Conservation (phyloP, 1,284 basidiomycete species). For the Leucoagaricus sp. region DNA sequence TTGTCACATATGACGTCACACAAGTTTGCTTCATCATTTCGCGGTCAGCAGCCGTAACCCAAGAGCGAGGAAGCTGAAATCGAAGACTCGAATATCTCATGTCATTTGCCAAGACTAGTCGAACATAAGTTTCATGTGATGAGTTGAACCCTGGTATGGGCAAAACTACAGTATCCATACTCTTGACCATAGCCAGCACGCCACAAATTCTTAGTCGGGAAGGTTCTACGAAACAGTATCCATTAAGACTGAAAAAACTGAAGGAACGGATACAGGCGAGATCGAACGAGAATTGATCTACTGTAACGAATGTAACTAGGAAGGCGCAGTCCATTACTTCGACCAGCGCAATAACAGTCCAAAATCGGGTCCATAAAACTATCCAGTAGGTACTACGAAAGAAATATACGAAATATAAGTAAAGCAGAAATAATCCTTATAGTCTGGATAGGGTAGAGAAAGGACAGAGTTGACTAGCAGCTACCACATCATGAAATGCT, state of each 20-base stretch:
- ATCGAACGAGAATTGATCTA: background rate
- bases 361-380: constrained; percentile 8
- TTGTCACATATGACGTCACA: background rate
- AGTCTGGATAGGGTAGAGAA: constrained; percentile 4
- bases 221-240: background rate
- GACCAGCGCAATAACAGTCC: constrained; percentile 4
- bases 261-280: constrained; percentile 6
- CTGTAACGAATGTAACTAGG: background rate
- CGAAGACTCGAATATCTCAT: background rate
- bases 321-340: background rate
- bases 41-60: no score
- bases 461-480: background rate
- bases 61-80: background rate
- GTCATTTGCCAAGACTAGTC: background rate
- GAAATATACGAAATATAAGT: constrained; percentile 13
- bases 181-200: no score
- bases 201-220: background rate
- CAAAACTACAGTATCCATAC: no score
- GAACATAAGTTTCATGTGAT: no score
- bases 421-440: constrained; percentile 4
- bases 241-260: background rate
- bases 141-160: no score
- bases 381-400: constrained; percentile 12
- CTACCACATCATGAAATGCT: constrained; percentile 9
- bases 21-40: background rate